A percentile compares a stretch with the other conserved stretches of the same genome.
phyloP scores from a whole-genome alignment of 768 basidiomycete species.

The Trametes punicea region DNA sequence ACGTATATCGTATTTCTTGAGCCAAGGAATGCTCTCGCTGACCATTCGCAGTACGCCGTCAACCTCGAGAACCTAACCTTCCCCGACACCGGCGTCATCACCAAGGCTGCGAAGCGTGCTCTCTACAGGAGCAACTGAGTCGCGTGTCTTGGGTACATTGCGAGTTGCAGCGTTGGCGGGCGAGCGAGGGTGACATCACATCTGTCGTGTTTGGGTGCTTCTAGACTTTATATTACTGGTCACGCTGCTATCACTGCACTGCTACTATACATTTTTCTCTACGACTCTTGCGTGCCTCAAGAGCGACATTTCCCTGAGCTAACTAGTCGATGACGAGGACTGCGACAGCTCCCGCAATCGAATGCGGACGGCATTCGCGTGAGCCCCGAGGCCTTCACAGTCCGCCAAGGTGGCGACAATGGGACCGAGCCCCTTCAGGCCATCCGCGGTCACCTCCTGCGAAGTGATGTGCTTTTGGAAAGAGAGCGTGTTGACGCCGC shows the following conservation, averaged over 20 bases:
- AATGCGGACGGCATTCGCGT: slow-evolving; percentile 93
- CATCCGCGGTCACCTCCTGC: slow-evolving; percentile 82
- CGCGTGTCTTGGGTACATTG: neutral
- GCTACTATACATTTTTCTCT: slow-evolving; percentile 18
- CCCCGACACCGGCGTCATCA: slow-evolving; percentile 88
- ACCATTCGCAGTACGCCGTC: slow-evolving; percentile 68
- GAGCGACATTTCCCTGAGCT: neutral
- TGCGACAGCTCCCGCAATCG: slow-evolving; percentile 44
- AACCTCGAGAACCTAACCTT: slow-evolving; percentile 89
- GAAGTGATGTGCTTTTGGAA: slow-evolving; percentile 99
- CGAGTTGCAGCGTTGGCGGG: slow-evolving; percentile 2
- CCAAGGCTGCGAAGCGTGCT: slow-evolving; percentile 92
- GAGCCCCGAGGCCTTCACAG: slow-evolving; percentile 91
- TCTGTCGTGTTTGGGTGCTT: slow-evolving; percentile 2
- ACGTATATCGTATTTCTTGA: slow-evolving; percentile 30
- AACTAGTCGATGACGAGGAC: neutral
- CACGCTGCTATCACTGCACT: slow-evolving; percentile 25
- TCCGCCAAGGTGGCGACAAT: slow-evolving; percentile 87
- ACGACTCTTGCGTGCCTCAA: slow-evolving; percentile 3
- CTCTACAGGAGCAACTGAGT: slow-evolving; percentile 83
- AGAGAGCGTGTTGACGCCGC: slow-evolving; percentile 93
- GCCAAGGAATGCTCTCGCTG: slow-evolving; percentile 5
- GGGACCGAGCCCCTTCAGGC: slow-evolving; percentile 78
- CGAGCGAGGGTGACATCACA: slow-evolving; percentile 8
- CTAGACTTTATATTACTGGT: slow-evolving; percentile 23